Evolutionary conservation across 345 rosid genomes (phyloP), one percentile per base, ranked within the genome.

Genomic region (Syzygium jambos): DNA sequence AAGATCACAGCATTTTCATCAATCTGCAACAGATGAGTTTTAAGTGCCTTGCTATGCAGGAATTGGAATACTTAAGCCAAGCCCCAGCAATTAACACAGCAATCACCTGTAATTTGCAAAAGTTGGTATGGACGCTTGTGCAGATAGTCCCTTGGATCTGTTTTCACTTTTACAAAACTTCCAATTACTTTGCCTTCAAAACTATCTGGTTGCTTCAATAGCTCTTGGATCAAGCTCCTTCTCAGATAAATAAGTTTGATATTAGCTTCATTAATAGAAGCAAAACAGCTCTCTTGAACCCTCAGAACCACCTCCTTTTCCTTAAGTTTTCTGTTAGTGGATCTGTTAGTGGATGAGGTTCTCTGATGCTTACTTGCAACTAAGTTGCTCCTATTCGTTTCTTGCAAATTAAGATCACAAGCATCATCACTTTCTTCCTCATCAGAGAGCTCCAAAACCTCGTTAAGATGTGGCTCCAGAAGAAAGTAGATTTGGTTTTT

Each of bases 121-220:
- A 94, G 94, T 88, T 90, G 91, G 88, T 91, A 87, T 85, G 92
- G 86, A 86, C 92, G 90, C 87, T 86, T 95, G 89, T 87, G 93
- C 43, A 88, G 43, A 89, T 85, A 88, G 85, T 90, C 93, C 65
- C 90, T 85, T 4, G 93, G 94, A 87, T 92, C 91, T 23, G 91
- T 82, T 88, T 89, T 91, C 57, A 92, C 90, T 88, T 94, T 93
- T 59, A 95, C 94, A 56, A 95, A 93, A 89, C 94, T 92, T 88
- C 97, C 94, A 0, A 89, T 85, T n/a, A 94, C 85, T 88, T 93
- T 95, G 19, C 55, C 89, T 38, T 89, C 90, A 87, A 93, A 94
- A 29, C 87, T 90, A 49, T 92, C 93, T 8, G 88, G 87, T 51
- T 94, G 89, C 91, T 90, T 92, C 13, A 85, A 85, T 78, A 95